Base-by-base conservation (phyloP, 345 rosid species). In the Arabidopsis suecica region DNA sequence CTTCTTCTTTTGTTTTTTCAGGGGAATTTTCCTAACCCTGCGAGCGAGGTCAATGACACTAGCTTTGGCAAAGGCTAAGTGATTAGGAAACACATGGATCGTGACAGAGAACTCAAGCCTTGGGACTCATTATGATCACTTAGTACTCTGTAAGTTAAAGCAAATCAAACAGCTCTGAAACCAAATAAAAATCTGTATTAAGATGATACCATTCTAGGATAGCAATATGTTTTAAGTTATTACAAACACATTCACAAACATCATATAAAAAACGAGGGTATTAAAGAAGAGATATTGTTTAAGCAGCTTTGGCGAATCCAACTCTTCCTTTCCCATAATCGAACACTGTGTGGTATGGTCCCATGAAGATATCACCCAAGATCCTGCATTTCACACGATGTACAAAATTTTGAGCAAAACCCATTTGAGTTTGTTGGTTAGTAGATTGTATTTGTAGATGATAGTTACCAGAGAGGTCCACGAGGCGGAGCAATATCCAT, bases 11-110 rank as follows among this genome's bases (percentile, higher is more conserved):
- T 38, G 41, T 57, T 62, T 73, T 73, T 82, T 44, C 91, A 90
- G 98, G 98, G 98, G 96, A 63, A 91, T 93, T 79, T 91, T 91
- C 84, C 84, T 93, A 72, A 93, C 89, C 65, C 82, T 93, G 12
- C 84, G 81, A 53, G 93, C 93, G 18, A 88, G 82, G 81, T 80
- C 97, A 47, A 69, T 76, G 86, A 77, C 91, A 12, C 75, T 88
- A 78, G 84, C 79, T 61, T 59, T 78, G 73, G 73, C 73, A 16
- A 91, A 85, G 82, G 82, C 71, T 61, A 80, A 80, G 74, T 67
- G 70, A 75, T 28, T 11, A 78, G 41, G 59, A 62, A 44, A 36
- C 22, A 53, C 59, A 69, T 50, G 2, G 5, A 41, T 54, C 20
- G 1, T 6, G 55, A 67, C 18, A 16, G 30, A 71, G 40, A 60